Conservation (phyloP, 2,329 filamentous ascomycete genomes). For the Ramularia collo-cygni region DNA sequence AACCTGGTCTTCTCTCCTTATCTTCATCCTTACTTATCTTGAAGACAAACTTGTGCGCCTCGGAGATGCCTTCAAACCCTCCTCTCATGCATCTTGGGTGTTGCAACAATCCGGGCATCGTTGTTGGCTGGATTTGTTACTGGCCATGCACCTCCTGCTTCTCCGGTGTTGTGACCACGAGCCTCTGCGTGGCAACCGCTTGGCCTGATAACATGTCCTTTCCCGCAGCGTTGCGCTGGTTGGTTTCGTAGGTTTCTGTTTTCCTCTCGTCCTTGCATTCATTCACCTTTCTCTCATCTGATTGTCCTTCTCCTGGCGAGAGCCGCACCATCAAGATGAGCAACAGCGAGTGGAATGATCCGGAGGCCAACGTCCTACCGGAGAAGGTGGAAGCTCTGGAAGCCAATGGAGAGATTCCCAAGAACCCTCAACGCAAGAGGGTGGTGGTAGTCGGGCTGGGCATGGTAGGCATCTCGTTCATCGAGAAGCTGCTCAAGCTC, state of each 20-base stretch:
- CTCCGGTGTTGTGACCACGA: neutral
- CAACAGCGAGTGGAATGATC: conserved; percentile 41
- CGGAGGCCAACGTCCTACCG: conserved; percentile 40
- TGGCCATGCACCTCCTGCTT: conserved; percentile 1
- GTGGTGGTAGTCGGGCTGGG: conserved; percentile 80
- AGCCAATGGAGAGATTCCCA: conserved; percentile 29
- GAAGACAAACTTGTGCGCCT: conserved; percentile 1
- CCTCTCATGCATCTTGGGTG: neutral
- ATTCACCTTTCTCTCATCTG: conserved; percentile 1
- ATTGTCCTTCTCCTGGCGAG: neutral
- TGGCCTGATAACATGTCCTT: too few relatives aligned
- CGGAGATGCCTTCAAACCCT: conserved; percentile 12
- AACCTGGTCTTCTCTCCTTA: too few relatives aligned
- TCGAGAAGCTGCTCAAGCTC: conserved; percentile 82
- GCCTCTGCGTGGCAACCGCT: too few relatives aligned
- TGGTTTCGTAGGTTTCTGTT: neutral
- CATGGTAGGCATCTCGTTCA: conserved; percentile 61
- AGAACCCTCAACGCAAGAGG: conserved; percentile 48
- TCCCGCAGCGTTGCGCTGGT: too few relatives aligned
- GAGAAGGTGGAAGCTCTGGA: conserved; percentile 36
- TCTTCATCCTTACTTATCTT: too few relatives aligned
- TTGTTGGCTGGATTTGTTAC: conserved; percentile 8
- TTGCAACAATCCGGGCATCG: conserved; percentile 7
- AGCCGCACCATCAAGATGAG: conserved; percentile 27
- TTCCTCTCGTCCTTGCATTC: conserved; percentile 4